Conservation (phyloP, 1,284 basidiomycete genomes). For the Pseudozyma pruni region DNA sequence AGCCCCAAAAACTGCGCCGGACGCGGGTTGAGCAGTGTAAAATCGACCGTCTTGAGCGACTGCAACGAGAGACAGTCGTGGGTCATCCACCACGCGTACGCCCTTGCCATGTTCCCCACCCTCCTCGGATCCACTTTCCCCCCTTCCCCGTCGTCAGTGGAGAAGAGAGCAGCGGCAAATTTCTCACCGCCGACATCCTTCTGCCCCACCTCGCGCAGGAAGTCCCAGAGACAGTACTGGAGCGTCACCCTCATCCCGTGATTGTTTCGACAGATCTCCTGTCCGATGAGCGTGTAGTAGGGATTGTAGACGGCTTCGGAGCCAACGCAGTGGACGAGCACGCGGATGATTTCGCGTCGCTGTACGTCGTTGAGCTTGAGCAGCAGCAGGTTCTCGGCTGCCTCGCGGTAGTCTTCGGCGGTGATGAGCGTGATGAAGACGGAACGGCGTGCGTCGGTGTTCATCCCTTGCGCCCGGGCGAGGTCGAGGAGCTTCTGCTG, state of each 20-base stretch:
- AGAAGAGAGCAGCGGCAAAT: slow-evolving; percentile 71
- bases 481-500: slow-evolving; percentile 75
- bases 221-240: slow-evolving; percentile 97
- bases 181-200: slow-evolving; percentile 83
- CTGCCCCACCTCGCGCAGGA: slow-evolving; percentile 89
- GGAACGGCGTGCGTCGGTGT: slow-evolving; percentile 89
- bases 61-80: slow-evolving; percentile 79
- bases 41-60: slow-evolving; percentile 71
- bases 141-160: slow-evolving; percentile 69
- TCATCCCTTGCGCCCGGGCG: slow-evolving; percentile 95
- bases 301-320: slow-evolving; percentile 79
- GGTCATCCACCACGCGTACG: slow-evolving; percentile 85
- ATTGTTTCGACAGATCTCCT: slow-evolving; percentile 62
- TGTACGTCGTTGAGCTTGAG: slow-evolving; percentile 88
- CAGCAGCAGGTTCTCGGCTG: slow-evolving; percentile 84
- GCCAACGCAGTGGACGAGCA: slow-evolving; percentile 90
- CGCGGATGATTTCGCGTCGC: slow-evolving; percentile 91
- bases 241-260: slow-evolving; percentile 86
- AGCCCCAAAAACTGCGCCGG: slow-evolving; percentile 52
- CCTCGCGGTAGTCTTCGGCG: slow-evolving; percentile 88
- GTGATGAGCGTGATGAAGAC: slow-evolving; percentile 90
- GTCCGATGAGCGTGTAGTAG: slow-evolving; percentile 86
- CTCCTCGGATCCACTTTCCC: slow-evolving; percentile 60
- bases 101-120: slow-evolving; percentile 78
- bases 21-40: slow-evolving; percentile 39